Base-by-base conservation (phyloP, 495 filamentous ascomycete species). In the Terfezia claveryi region DNA sequence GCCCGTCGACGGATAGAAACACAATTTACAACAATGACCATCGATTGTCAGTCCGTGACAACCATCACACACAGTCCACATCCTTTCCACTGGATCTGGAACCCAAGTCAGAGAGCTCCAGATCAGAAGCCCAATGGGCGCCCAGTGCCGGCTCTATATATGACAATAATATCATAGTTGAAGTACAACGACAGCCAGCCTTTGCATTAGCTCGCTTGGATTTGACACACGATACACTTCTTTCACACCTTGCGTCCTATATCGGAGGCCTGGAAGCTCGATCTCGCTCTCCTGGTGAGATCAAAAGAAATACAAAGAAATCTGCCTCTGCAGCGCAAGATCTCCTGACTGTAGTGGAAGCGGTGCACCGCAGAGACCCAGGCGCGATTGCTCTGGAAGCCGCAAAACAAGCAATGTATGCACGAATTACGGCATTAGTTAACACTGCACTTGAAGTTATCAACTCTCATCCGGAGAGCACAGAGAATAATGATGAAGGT, bases 241-340 rank as follows among this genome's bases (percentile, higher is more conserved):
- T 98, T 37, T 86, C 87, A 36, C 80, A 83, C 61, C 76, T 96
- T 50, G 87, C 84, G 41, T 87, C 83, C 10, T 94, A 95, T 64
- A 87, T 94, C 68, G 91, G 92, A 12, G 85, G 93, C 60, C 74
- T 94, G 54, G 85, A 94, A 64, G 87, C 86, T 8, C 41, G 17
- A 20, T 46, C 41, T 46, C 82, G 88, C 55, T 89, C 87, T 16
- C 82, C 85, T 17, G 76, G 83, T 0, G 86, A 93, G 61, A 76
- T 96, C 20, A 77, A 85, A 37, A 64, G 79, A 16, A 80, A 76
- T 23, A 83, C 82, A 6, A 78, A 83, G 64, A 83, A 92, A 67
- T 82, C 87, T 2, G 82, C 87, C 12, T 72, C 77, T 37, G 84
- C 89, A 27, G 92, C 88, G 38, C 82, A 80, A 20, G 76, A 77